These are phyloP conservation scores for Lasiosphaeria ovina DNA, from an alignment of 495 filamentous ascomycete species.

Conservation along the genomic window DNA sequence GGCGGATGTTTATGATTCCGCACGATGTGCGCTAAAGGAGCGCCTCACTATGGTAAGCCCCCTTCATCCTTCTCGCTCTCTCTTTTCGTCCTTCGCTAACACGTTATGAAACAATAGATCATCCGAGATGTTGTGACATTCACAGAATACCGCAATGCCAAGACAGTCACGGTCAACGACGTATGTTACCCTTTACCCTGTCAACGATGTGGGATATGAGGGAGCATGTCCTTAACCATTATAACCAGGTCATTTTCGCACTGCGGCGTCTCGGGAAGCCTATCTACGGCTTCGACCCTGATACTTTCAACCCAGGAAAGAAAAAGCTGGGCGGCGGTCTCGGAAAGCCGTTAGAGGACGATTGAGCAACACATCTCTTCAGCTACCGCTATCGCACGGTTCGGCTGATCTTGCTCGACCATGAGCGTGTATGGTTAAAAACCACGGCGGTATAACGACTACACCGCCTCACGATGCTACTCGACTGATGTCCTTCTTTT, in stretches of 20 bases:
- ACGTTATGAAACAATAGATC: slow-evolving; percentile 46
- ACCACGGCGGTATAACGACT: no score
- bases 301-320: slow-evolving; percentile 12
- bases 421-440: no score
- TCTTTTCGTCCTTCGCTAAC: background rate
- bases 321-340: background rate
- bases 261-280: slow-evolving; percentile 48
- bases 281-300: slow-evolving; percentile 51
- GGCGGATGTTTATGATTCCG: slow-evolving; percentile 66
- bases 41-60: slow-evolving; percentile 51
- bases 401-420: no score
- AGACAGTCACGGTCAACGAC: slow-evolving; percentile 64
- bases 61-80: background rate
- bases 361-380: background rate
- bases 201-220: background rate
- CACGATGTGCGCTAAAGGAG: slow-evolving; percentile 52
- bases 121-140: slow-evolving; percentile 50
- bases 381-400: background rate
- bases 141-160: slow-evolving; percentile 49
- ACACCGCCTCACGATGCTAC: no score
- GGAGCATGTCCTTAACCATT: background rate
- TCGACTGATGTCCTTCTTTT: no score
- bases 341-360: background rate
- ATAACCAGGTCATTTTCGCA: slow-evolving; percentile 58
- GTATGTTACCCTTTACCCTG: slow-evolving; percentile 39